phyloP scores from a whole-genome alignment of 2,329 filamentous ascomycete species.

The Penicillium psychrosexuale region DNA sequence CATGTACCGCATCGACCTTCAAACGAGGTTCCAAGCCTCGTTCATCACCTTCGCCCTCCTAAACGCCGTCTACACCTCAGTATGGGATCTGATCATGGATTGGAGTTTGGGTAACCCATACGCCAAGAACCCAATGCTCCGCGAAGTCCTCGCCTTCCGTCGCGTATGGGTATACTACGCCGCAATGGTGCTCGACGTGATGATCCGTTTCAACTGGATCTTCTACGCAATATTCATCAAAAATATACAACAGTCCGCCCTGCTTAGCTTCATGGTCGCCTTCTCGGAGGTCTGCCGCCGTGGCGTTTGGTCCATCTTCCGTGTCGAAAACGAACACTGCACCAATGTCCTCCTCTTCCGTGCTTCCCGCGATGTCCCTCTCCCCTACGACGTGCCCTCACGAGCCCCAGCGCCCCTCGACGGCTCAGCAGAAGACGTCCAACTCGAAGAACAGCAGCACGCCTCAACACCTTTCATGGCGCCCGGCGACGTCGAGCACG shows the following conservation, averaged over 20 bases:
- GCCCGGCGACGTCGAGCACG: constrained; percentile 29
- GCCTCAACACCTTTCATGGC: constrained; percentile 17
- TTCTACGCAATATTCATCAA: constrained; percentile 83
- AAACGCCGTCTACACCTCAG: constrained; percentile 77
- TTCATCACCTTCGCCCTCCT: constrained; percentile 79
- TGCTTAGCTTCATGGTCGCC: constrained; percentile 74
- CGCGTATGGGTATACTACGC: constrained; percentile 77
- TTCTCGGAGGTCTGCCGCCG: constrained; percentile 78
- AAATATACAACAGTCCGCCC: constrained; percentile 75
- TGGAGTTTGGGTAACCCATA: constrained; percentile 84
- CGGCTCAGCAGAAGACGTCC: constrained; percentile 21
- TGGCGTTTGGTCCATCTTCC: constrained; percentile 87
- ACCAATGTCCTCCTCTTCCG: constrained; percentile 87
- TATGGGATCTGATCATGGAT: constrained; percentile 97
- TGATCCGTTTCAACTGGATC: constrained; percentile 91
- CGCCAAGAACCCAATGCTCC: constrained; percentile 64
- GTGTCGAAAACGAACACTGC: constrained; percentile 97
- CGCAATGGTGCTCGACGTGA: constrained; percentile 77
- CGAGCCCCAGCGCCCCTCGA: constrained; percentile 13
- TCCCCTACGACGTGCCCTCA: constrained; percentile 65
- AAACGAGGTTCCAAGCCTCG: constrained; percentile 56
- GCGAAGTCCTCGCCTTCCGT: constrained; percentile 77
- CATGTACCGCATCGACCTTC: constrained; percentile 72
- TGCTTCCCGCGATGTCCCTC: constrained; percentile 78
- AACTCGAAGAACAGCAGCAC: constrained; percentile 26